Evolutionary conservation across 2,329 filamentous ascomycete species (phyloP).

Genomic region (Cercospora zeina): DNA sequence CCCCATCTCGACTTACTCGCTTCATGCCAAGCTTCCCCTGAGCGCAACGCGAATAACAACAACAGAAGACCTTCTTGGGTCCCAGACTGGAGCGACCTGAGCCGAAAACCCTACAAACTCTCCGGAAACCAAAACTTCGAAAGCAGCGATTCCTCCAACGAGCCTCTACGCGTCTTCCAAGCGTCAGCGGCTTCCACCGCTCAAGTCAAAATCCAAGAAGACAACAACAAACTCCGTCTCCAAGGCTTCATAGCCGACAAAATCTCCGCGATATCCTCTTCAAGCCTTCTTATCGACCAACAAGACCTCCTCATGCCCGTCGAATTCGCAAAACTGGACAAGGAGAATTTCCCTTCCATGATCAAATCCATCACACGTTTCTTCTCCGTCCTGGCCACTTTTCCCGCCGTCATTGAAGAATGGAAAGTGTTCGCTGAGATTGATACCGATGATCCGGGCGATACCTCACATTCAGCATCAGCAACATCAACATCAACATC

Average conservation of each 20-base stretch:
- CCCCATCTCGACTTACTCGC: background rate
- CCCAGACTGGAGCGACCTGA: conserved; percentile 13
- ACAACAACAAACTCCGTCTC: background rate
- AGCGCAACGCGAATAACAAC: background rate
- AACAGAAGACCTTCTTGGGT: conserved; percentile 15
- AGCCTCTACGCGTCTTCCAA: conserved; percentile 5
- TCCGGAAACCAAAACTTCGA: conserved; percentile 15
- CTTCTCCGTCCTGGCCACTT: background rate
- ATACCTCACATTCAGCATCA: background rate
- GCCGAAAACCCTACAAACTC: conserved; percentile 6
- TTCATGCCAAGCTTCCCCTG: background rate
- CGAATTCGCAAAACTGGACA: background rate
- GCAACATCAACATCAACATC: background rate
- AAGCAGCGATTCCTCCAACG: background rate
- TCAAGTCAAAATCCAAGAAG: background rate
- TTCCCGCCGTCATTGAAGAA: background rate
- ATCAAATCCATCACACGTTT: background rate
- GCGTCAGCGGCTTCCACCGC: background rate
- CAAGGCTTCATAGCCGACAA: background rate
- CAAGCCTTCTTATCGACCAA: background rate
- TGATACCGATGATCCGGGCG: background rate
- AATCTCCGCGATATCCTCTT: background rate
- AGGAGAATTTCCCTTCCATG: background rate
- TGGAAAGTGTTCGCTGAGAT: background rate
- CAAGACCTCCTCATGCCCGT: conserved; percentile 1